Conservation (phyloP, 2,329 filamentous ascomycete genomes). For the Thielaviopsis musarum region DNA sequence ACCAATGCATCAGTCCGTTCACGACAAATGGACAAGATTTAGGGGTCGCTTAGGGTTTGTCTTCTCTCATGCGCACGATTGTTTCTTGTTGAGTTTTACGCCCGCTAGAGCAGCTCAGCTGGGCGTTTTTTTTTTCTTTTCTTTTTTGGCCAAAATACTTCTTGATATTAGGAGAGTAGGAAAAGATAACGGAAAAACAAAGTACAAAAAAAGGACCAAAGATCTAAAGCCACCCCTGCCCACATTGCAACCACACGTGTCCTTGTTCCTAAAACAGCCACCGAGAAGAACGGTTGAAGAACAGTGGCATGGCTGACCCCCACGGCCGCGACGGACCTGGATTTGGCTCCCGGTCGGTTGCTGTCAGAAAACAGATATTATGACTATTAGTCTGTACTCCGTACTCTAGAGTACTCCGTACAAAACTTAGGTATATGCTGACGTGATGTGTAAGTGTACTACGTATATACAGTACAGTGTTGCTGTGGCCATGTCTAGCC, state of each 20-base stretch:
- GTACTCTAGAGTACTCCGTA: too few relatives aligned
- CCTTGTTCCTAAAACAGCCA: constrained; percentile 1
- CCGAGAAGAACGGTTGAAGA: not conserved
- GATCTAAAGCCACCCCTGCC: not conserved
- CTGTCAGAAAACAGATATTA: not conserved
- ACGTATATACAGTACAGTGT: not conserved
- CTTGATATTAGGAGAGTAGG: not conserved
- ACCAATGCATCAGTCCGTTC: too few relatives aligned
- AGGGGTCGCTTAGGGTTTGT: not conserved
- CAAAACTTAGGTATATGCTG: not conserved
- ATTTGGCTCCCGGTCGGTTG: not conserved
- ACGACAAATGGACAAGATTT: too few relatives aligned
- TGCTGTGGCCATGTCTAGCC: not conserved
- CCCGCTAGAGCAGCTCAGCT: not conserved
- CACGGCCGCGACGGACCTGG: too few relatives aligned
- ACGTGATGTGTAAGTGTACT: not conserved
- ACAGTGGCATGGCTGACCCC: not conserved
- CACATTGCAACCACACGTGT: not conserved
- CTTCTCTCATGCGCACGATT: not conserved
- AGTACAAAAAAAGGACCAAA: not conserved
- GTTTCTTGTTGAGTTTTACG: not conserved
- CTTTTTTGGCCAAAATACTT: not conserved
- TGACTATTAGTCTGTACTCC: not conserved
- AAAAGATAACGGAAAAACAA: not conserved
- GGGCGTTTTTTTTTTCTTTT: not conserved